Base-by-base conservation (phyloP, 495 filamentous ascomycete species). In the Platismatia glauca region DNA sequence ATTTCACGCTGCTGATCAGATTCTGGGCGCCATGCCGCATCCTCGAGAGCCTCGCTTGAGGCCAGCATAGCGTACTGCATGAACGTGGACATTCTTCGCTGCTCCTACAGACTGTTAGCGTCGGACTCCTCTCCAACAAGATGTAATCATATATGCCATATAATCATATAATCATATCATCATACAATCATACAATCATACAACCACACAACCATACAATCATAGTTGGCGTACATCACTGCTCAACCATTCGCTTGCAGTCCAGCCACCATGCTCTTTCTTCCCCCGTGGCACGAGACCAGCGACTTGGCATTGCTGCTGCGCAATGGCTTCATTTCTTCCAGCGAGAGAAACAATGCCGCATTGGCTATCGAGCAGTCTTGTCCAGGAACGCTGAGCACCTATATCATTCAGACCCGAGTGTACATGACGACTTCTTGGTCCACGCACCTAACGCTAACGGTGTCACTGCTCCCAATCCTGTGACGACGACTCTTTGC, bases 401-500 rank as follows among this genome's bases (percentile, higher is more conserved):
- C 93, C 86, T 89, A 64, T 44, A 37, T 41, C 33, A 22, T 48
- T 24, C 58, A 31, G 44, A 34, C 24, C 1, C 34, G 33, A 66
- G 31, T 59, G 31, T 39, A 22, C 55, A 27, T 7, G 59, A 34
- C 38, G 59, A 37, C 57, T 55, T 48, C 29, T 15, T 2, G 3
- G 53, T 61, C n/a, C 18, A 22, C 15, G 35, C 67, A 88, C 86
- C 92, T 44, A 96, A 83, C 59, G 89, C 93, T 27, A 98, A 79
- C 55, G 94, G 94, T 58, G 94, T 95, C 59, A 98, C 84, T 68
- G 90, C 89, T 48, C 94, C 94, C 58, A 98, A 79, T 71, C 94
- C 94, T 53, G 94, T 97, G 68, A 97, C 87, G 68, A 97, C 94
- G 68, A 97, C 94, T 67, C 90, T 86, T 75, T 92, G 87, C 93